These are phyloP conservation scores for Atkinsonella texensis DNA, from an alignment of 2,329 filamentous ascomycete species.

Conservation along the genomic window DNA sequence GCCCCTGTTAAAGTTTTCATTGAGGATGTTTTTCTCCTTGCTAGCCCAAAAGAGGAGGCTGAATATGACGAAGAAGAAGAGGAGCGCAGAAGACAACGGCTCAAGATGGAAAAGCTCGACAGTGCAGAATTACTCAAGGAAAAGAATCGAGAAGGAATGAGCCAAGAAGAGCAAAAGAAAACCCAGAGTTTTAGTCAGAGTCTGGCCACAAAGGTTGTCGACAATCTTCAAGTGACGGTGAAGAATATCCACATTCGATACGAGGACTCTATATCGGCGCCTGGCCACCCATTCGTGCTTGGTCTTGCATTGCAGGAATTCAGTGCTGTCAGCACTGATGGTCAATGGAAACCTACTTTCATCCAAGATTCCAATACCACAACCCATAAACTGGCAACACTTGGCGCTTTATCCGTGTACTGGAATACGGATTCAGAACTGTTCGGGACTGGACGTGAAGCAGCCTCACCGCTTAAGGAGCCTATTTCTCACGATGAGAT, in stretches of 20 bases:
- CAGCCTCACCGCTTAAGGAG: slow-evolving; percentile 32
- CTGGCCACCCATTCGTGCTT: slow-evolving; percentile 87
- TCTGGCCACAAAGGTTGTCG: slow-evolving; percentile 88
- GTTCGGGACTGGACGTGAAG: slow-evolving; percentile 69
- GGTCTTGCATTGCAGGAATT: slow-evolving; percentile 91
- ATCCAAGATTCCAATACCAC: slow-evolving; percentile 74
- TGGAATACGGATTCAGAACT: slow-evolving; percentile 94
- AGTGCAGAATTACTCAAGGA: slow-evolving; percentile 92
- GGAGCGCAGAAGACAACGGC: slow-evolving; percentile 68
- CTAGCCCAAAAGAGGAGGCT: slow-evolving; percentile 89
- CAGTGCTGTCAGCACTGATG: slow-evolving; percentile 91
- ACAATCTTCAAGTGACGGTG: slow-evolving; percentile 94
- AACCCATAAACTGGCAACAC: slow-evolving; percentile 86
- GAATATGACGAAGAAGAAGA: slow-evolving; percentile 92
- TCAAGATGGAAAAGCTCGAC: slow-evolving; percentile 98
- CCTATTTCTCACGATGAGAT: slow-evolving; percentile 62
- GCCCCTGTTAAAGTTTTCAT: slow-evolving; percentile 92
- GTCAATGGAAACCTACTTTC: slow-evolving; percentile 90
- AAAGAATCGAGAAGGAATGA: slow-evolving; percentile 82
- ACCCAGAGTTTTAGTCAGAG: slow-evolving; percentile 97
- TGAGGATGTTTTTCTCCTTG: slow-evolving; percentile 91
- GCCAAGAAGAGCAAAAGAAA: slow-evolving; percentile 89
- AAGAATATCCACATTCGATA: slow-evolving; percentile 99
- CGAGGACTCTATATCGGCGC: slow-evolving; percentile 91
- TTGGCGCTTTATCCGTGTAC: slow-evolving; percentile 85